Evolutionary conservation across 2,329 filamentous ascomycete genomes (phyloP).

Genomic region (Alternaria incomplexa): DNA sequence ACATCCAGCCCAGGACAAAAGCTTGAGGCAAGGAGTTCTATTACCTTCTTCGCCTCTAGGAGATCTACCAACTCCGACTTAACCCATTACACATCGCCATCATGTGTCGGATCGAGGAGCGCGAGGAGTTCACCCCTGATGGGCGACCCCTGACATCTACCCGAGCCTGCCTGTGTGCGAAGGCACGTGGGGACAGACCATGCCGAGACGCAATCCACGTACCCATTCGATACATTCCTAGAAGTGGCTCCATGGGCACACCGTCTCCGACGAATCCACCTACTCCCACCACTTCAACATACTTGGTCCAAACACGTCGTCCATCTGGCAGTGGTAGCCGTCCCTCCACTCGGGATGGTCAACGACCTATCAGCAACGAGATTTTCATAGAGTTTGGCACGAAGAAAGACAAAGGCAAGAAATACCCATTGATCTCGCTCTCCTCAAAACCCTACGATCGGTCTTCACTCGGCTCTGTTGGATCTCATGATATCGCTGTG

Average conservation of each 20-base stretch:
- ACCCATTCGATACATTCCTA: slow-evolving; percentile 31
- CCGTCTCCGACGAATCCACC: slow-evolving; percentile 42
- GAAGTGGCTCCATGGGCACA: slow-evolving; percentile 18
- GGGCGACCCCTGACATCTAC: slow-evolving; percentile 34
- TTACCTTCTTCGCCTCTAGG: not conserved
- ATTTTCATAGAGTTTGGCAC: slow-evolving; percentile 37
- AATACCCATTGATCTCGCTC: slow-evolving; percentile 26
- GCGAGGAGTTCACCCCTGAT: slow-evolving; percentile 33
- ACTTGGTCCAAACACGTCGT: slow-evolving; percentile 30
- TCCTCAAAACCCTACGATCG: slow-evolving; percentile 31
- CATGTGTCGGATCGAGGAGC: slow-evolving; percentile 45
- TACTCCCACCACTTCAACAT: slow-evolving; percentile 35
- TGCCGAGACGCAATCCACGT: slow-evolving; percentile 35
- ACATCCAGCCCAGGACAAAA: not conserved
- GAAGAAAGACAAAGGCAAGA: slow-evolving; percentile 35
- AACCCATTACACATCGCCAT: slow-evolving; percentile 1
- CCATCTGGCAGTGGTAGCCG: slow-evolving; percentile 31
- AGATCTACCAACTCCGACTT: not conserved
- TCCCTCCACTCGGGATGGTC: slow-evolving; percentile 33
- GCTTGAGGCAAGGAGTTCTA: slow-evolving; percentile 17
- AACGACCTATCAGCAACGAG: slow-evolving; percentile 29
- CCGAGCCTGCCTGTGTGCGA: slow-evolving; percentile 33
- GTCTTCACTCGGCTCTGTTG: slow-evolving; percentile 30
- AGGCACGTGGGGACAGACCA: slow-evolving; percentile 22
- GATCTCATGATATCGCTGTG: slow-evolving; percentile 31